phyloP scores from a whole-genome alignment of 352 stramenopile species.

The Phytophthora quininea region DNA sequence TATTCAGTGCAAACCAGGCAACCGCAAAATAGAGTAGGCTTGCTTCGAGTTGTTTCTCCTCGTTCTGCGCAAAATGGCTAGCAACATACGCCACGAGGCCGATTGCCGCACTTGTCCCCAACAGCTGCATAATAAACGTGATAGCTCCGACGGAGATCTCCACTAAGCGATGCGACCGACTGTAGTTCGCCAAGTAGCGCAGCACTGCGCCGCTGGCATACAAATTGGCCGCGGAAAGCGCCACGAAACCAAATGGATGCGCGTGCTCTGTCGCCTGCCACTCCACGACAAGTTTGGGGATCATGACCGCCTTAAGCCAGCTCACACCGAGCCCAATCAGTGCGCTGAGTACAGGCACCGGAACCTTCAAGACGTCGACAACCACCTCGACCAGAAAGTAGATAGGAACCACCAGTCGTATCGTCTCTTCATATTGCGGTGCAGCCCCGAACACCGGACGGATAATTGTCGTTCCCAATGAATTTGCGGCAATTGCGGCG shows the following conservation, averaged over 20 bases:
- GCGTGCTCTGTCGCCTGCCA: slow-evolving; percentile 54
- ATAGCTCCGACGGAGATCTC: slow-evolving; percentile 41
- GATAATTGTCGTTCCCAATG: slow-evolving; percentile 68
- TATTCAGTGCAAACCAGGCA: slow-evolving; percentile 74
- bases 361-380: slow-evolving; percentile 47
- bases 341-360: slow-evolving; percentile 51
- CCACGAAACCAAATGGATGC: slow-evolving; percentile 63
- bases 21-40: slow-evolving; percentile 64
- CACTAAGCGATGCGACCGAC: slow-evolving; percentile 41
- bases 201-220: slow-evolving; percentile 69
- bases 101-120: slow-evolving; percentile 44
- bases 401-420: slow-evolving; percentile 62
- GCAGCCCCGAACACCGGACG: slow-evolving; percentile 58
- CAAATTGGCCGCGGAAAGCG: slow-evolving; percentile 71
- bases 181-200: slow-evolving; percentile 60
- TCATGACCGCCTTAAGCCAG: slow-evolving; percentile 79
- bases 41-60: slow-evolving; percentile 58
- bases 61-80: slow-evolving; percentile 58
- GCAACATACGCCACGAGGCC: slow-evolving; percentile 62
- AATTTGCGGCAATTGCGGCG: slow-evolving; percentile 64
- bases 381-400: slow-evolving; percentile 55
- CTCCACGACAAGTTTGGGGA: slow-evolving; percentile 65
- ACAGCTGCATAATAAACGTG: slow-evolving; percentile 54
- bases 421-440: slow-evolving; percentile 64
- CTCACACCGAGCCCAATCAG: slow-evolving; percentile 62